Base-by-base conservation (phyloP, 2,329 filamentous ascomycete species). In the Talaromyces atroroseus region DNA sequence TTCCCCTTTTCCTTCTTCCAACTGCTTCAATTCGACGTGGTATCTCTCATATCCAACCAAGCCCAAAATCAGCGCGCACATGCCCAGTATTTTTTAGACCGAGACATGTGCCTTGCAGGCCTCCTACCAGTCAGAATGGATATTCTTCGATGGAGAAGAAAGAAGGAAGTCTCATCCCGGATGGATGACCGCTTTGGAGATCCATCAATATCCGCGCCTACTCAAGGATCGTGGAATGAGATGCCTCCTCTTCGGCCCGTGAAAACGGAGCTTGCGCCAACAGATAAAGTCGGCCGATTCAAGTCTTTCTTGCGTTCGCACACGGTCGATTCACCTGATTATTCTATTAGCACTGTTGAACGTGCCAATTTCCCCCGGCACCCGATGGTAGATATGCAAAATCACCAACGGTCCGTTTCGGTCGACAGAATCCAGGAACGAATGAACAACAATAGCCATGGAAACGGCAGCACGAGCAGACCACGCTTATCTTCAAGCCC, bases 161-260 rank as follows among this genome's bases (percentile, higher is more conserved):
- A 70, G 60, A 67, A 67, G 50, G 66, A 65, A 59, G 59, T 72
- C 6, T 70, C 70, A 3, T 70, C 70, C 1, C 66, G 71, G 32
- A 59, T 75, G 38, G 67, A 75, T 60, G 64, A 69, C 29, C 69
- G 72, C 60, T 75, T 71, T 68, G 73, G 73, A 3, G 73, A 75
- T 61, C 61, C 65, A 38, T 61, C 69, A 16, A 75, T 75, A 60
- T 71, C 68, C 23, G 69, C 69, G 61, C 73, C 73, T 21, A 73
- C 65, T 40, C 63, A 68, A 40, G 72, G 73, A 23, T 74, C 72
- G n/a, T 75, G 73, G 73, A 75, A 68, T 48, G 67, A 71, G 45
- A 54, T 61, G 8, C 58, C 67, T 14, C 57, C 49, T 29, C 59
- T 60, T 60, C 54, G 6, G 24, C 58, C 47, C 61, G 62, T 54